Base-by-base conservation (phyloP, 2,329 filamentous ascomycete genomes). In the Trichoderma simmonsii region DNA sequence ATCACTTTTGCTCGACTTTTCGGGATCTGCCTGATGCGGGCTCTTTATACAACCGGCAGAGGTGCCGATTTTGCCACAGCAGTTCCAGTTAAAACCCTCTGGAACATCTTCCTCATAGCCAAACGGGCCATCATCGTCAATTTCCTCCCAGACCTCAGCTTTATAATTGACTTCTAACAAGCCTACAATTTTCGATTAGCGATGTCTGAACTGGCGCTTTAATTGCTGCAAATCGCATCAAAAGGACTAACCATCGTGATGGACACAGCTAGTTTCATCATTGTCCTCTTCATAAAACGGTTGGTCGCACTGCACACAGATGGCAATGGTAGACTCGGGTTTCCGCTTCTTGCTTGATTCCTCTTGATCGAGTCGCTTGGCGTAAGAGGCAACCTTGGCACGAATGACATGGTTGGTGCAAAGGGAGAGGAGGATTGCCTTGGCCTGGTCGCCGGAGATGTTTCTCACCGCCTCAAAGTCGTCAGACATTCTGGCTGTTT, bases 201-300 rank as follows among this genome's bases (percentile, higher is more conserved):
- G 8, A 18, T 39, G 32, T 12, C 21, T 14, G 14, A 34, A 39
- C 12, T 21, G 48, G 61, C 11, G 21, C 28, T 14, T 30, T 9
- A 26, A 26, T 39, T 28, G 8, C n/a, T 21, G 15, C 14, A 24
- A 24, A n/a, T 51, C 24, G 63, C n/a, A 56, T 56, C 9, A 14
- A 34, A 36, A 32, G 18, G 6, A 39, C 63, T 28, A 12, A 66
- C 30, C 63, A 12, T 36, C 30, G 24, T 66, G 63, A 24, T 57
- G 43, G 14, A 66, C 48, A 39, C 63, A 66, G 28, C 43, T 66
- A 12, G 30, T 36, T 14, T 56, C 43, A 15, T 56, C n/a, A 21
- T 66, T 66, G 2, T 66, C 63, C 26, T 66, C 63, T 7, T 66
- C 15, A n/a, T 66, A 54, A 21, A 54, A 66, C n/a, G 63, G 63